Percentiles rank a stretch among this genome's conserved stretches.
Conservation (phyloP, 2,329 filamentous ascomycete genomes). For the Diaporthe velutina region DNA sequence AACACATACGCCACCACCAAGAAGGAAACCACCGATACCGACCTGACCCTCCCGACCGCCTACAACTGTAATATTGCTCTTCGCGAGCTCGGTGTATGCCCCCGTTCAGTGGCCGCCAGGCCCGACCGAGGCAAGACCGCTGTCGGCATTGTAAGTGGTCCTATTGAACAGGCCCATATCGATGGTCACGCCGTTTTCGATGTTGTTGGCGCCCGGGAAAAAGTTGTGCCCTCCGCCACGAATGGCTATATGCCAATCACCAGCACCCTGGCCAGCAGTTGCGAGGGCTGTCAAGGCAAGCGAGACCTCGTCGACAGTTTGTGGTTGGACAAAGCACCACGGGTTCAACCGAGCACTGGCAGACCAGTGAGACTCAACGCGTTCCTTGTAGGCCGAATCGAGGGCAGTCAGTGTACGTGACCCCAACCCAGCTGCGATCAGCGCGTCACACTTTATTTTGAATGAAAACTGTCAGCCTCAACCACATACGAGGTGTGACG, state of each 20-base stretch:
- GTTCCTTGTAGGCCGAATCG: slow-evolving; percentile 31
- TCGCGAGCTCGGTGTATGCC: slow-evolving; percentile 6
- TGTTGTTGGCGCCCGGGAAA: slow-evolving; percentile 57
- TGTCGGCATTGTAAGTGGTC: slow-evolving; percentile 37
- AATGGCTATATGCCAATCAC: slow-evolving; percentile 58
- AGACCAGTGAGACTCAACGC: slow-evolving; percentile 41
- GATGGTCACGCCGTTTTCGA: slow-evolving; percentile 57
- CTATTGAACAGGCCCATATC: slow-evolving; percentile 51
- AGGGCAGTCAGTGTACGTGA: background rate
- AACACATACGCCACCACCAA: slow-evolving; percentile 6
- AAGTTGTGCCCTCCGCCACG: slow-evolving; percentile 63
- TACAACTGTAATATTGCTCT: slow-evolving; percentile 8
- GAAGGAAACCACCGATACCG: slow-evolving; percentile 20
- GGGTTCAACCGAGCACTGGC: slow-evolving; percentile 42
- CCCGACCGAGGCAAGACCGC: slow-evolving; percentile 33
- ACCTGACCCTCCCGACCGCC: slow-evolving; percentile 32
- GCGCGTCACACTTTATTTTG: slow-evolving; percentile 12
- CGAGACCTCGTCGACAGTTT: slow-evolving; percentile 44
- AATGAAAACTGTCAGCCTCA: background rate
- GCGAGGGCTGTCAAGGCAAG: slow-evolving; percentile 37
- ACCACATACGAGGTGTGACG: no score
- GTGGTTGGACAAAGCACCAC: slow-evolving; percentile 46
- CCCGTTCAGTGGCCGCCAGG: slow-evolving; percentile 22
- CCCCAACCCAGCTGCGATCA: slow-evolving; percentile 10
- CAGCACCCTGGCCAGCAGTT: slow-evolving; percentile 40